Evolutionary conservation across 2,329 filamentous ascomycete genomes (phyloP).

Genomic region (Aureobasidium namibiae): DNA sequence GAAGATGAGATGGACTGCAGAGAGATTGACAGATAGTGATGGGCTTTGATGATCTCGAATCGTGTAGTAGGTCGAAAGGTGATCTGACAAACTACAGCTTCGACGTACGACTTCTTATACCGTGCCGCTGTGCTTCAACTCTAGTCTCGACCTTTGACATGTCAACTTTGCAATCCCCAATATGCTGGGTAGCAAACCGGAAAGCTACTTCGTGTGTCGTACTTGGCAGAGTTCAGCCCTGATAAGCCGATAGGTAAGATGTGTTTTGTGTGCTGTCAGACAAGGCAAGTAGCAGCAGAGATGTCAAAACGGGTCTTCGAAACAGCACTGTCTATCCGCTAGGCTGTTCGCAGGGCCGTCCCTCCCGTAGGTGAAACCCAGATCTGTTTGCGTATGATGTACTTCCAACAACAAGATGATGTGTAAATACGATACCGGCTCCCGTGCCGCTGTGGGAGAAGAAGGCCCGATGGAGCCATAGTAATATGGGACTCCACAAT

Average conservation of each 20-base stretch:
- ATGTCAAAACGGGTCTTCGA: neutral
- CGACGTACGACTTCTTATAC: neutral
- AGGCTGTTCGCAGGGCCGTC: neutral
- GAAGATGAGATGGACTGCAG: neutral
- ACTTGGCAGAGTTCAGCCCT: constrained; percentile 3
- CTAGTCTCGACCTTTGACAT: neutral
- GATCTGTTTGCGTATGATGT: neutral
- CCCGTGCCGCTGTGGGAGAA: neutral
- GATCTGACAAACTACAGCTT: neutral
- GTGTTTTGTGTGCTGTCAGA: constrained; percentile 1
- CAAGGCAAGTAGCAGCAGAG: constrained; percentile 6
- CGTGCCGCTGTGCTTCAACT: neutral
- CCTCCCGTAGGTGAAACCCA: neutral
- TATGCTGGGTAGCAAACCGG: constrained; percentile 2
- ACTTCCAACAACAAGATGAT: neutral
- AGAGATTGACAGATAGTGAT: neutral
- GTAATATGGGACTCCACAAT: neutral
- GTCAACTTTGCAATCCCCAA: neutral
- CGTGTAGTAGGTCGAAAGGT: neutral
- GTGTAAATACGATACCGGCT: neutral
- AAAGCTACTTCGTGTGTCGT: neutral
- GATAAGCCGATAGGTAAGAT: neutral
- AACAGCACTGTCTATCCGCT: neutral
- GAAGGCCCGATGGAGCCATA: neutral
- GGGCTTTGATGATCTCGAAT: neutral